Percentiles rank a stretch among this genome's conserved stretches.
Conservation (phyloP, 208 protist genomes). For the Trichomonas vaginalis region DNA sequence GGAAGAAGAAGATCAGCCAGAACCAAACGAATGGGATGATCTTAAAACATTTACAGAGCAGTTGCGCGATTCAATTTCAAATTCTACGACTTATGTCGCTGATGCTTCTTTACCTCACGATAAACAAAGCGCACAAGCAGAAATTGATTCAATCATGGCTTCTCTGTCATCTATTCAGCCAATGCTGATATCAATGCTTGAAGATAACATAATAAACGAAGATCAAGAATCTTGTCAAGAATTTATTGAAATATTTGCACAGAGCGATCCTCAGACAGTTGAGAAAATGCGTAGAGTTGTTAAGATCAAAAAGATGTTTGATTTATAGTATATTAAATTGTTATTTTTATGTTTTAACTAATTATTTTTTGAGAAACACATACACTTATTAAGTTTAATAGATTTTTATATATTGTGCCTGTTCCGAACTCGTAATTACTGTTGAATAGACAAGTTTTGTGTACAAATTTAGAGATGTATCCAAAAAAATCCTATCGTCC, state of each 20-base stretch:
- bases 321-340: neutral
- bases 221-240: neutral
- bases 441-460: too few relatives aligned
- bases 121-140: neutral
- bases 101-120: neutral
- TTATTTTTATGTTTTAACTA: neutral
- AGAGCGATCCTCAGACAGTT: neutral
- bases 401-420: too few relatives aligned
- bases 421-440: too few relatives aligned
- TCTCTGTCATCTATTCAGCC: neutral
- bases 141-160: neutral
- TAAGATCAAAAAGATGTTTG: neutral
- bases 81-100: neutral
- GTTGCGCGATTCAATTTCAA: neutral
- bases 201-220: neutral
- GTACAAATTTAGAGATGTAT: too few relatives aligned
- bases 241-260: neutral
- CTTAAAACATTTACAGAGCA: neutral
- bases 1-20: neutral
- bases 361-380: too few relatives aligned
- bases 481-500: too few relatives aligned
- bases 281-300: neutral
- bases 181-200: neutral
- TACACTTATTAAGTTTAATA: too few relatives aligned
- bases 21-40: constrained; percentile 3